These are phyloP conservation scores for Zea luxurians DNA, from an alignment of 176 grass and related monocot genomes.

Conservation along the genomic window DNA sequence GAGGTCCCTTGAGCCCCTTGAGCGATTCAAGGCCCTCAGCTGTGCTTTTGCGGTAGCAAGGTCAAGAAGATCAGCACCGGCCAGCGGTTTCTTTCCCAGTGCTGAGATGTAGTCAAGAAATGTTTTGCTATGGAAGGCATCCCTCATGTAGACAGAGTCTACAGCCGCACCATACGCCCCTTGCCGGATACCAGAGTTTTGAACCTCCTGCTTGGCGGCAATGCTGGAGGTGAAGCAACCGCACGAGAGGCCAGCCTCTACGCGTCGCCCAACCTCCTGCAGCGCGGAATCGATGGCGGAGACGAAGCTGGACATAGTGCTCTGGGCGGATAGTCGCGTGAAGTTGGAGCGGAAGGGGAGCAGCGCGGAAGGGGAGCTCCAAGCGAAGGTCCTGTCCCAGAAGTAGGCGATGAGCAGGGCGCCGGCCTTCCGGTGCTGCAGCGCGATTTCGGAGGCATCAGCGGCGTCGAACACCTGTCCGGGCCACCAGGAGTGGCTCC, in stretches of 20 bases:
- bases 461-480: slow-evolving; percentile 70
- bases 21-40: slow-evolving; percentile 61
- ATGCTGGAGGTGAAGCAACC: slow-evolving; percentile 37
- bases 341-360: slow-evolving; percentile 64
- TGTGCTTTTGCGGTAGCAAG: slow-evolving; percentile 64
- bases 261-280: slow-evolving; percentile 56
- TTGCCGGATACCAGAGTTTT: slow-evolving; percentile 67
- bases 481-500: slow-evolving; percentile 90
- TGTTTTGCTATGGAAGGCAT: slow-evolving; percentile 36
- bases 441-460: slow-evolving; percentile 65
- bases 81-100: slow-evolving; percentile 51
- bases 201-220: slow-evolving; percentile 44
- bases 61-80: slow-evolving; percentile 53
- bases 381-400: slow-evolving; percentile 79
- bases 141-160: slow-evolving; percentile 57
- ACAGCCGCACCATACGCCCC: slow-evolving; percentile 35
- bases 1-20: slow-evolving; percentile 55
- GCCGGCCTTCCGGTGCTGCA: slow-evolving; percentile 44
- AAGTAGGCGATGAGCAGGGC: slow-evolving; percentile 71
- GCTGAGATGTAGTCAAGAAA: slow-evolving; percentile 61
- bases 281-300: slow-evolving; percentile 54
- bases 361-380: slow-evolving; percentile 60
- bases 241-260: slow-evolving; percentile 55
- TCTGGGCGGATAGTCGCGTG: slow-evolving; percentile 44
- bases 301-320: slow-evolving; percentile 42